A percentile compares a stretch with the other conserved stretches of the same genome.
These are phyloP conservation scores for Creolimax fragrantissima DNA, from an alignment of 78 protist genomes.

Conservation along the genomic window DNA sequence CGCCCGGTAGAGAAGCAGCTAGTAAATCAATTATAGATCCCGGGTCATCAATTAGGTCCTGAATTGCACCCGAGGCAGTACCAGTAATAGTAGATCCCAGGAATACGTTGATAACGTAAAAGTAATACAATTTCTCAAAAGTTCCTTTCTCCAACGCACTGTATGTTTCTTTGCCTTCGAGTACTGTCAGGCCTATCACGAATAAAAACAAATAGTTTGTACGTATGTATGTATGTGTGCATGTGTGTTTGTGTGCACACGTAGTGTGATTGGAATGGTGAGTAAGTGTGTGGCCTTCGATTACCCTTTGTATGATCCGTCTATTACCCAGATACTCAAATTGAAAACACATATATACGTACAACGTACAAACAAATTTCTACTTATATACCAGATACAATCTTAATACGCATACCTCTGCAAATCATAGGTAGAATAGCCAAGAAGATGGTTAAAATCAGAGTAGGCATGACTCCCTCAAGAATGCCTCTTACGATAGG, in stretches of 20 bases:
- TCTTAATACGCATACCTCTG: not conserved
- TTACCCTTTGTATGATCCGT: too few relatives aligned
- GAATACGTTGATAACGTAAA: slow-evolving; percentile 36
- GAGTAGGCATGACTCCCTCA: slow-evolving; percentile 24
- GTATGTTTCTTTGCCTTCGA: not conserved
- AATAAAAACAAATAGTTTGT: too few relatives aligned
- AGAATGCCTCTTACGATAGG: slow-evolving; percentile 20
- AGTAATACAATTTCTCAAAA: not conserved
- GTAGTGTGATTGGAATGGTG: too few relatives aligned
- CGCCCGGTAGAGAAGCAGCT: slow-evolving; percentile 14
- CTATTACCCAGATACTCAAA: too few relatives aligned
- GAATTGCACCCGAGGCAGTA: not conserved
- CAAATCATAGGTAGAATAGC: slow-evolving; percentile 18
- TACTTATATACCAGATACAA: too few relatives aligned
- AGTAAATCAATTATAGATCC: not conserved
- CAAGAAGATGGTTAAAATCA: slow-evolving; percentile 18
- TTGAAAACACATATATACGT: too few relatives aligned
- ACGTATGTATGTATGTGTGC: too few relatives aligned
- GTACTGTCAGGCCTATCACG: not conserved
- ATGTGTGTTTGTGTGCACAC: too few relatives aligned
- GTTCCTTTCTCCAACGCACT: not conserved
- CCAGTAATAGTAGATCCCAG: slow-evolving; percentile 30
- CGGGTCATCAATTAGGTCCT: slow-evolving; percentile 1
- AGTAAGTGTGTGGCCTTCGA: too few relatives aligned
- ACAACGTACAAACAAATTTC: too few relatives aligned